phyloP scores from a whole-genome alignment of 75 land plant species.

The Larix kaempferi region DNA sequence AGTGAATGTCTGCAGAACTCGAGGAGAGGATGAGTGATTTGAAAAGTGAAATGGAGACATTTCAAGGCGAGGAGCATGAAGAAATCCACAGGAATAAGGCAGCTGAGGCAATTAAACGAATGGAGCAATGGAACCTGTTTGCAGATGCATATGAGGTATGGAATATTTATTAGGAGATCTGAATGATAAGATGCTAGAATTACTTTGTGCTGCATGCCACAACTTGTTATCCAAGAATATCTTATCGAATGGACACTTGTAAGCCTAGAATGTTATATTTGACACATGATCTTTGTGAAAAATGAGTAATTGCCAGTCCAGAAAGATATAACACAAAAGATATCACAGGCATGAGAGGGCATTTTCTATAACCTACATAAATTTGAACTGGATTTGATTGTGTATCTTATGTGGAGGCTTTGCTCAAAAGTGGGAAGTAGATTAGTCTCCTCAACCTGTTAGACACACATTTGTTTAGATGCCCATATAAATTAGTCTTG shows the following conservation, averaged over 20 bases:
- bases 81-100: constrained; percentile 76
- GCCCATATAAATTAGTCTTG: too few relatives aligned
- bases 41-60: constrained; percentile 64
- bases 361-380: not conserved
- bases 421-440: not conserved
- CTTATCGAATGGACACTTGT: not conserved
- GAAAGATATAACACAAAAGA: not conserved
- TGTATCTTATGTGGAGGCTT: not conserved
- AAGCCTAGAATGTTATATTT: too few relatives aligned
- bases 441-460: not conserved
- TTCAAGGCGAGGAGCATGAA: constrained; percentile 56
- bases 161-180: not conserved
- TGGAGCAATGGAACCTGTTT: constrained; percentile 95
- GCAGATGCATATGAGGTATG: constrained; percentile 68
- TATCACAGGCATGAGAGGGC: not conserved
- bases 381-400: too few relatives aligned
- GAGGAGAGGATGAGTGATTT: constrained; percentile 91
- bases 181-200: not conserved
- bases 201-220: not conserved
- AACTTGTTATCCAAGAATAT: not conserved
- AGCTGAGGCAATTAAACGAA: constrained; percentile 73
- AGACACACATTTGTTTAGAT: too few relatives aligned
- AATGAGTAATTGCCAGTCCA: not conserved
- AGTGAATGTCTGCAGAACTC: constrained; percentile 57
- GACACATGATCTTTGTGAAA: not conserved